A percentile compares a stretch with the other conserved stretches of the same genome.
These are phyloP conservation scores for Avena sativa DNA, from an alignment of 176 grass and related monocot genomes.

Conservation along the genomic window DNA sequence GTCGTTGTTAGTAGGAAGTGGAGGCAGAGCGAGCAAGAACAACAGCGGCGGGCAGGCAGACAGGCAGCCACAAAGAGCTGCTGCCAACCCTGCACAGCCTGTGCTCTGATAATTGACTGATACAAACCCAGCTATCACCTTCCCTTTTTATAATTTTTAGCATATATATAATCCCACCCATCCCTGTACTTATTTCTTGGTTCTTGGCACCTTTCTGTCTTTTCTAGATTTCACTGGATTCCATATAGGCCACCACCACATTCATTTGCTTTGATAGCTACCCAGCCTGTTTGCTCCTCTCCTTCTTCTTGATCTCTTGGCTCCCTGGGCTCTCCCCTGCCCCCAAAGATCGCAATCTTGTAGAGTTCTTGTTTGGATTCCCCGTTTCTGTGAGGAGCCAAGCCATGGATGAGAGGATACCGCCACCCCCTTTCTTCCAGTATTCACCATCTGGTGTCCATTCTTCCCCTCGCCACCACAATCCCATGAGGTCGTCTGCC, in stretches of 20 bases:
- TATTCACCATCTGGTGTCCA: constrained; percentile 81
- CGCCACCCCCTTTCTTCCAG: constrained; percentile 74
- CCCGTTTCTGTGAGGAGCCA: constrained; percentile 39
- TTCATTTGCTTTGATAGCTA: constrained; percentile 41
- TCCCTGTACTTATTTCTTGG: constrained; percentile 48
- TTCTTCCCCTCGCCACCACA: constrained; percentile 76
- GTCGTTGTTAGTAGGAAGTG: constrained; percentile 40
- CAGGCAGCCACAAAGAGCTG: constrained; percentile 47
- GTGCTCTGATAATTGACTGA: constrained; percentile 57
- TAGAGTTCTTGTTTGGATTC: constrained; percentile 19
- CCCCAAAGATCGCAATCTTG: constrained; percentile 44
- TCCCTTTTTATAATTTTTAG: constrained; percentile 39
- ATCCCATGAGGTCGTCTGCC: constrained; percentile 61
- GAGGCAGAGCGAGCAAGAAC: constrained; percentile 40
- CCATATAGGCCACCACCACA: constrained; percentile 44
- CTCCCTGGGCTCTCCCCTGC: background rate
- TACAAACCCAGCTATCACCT: constrained; percentile 43
- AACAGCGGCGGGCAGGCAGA: constrained; percentile 30
- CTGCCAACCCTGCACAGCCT: constrained; percentile 59
- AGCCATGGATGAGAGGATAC: constrained; percentile 87
- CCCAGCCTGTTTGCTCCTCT: constrained; percentile 29
- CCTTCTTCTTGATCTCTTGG: constrained; percentile 42
- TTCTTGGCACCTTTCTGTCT: constrained; percentile 57
- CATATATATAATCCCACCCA: constrained; percentile 55
- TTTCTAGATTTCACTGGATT: constrained; percentile 62